These are phyloP conservation scores for Colletotrichum spaethianum DNA, from an alignment of 2,329 filamentous ascomycete genomes.

Conservation along the genomic window DNA sequence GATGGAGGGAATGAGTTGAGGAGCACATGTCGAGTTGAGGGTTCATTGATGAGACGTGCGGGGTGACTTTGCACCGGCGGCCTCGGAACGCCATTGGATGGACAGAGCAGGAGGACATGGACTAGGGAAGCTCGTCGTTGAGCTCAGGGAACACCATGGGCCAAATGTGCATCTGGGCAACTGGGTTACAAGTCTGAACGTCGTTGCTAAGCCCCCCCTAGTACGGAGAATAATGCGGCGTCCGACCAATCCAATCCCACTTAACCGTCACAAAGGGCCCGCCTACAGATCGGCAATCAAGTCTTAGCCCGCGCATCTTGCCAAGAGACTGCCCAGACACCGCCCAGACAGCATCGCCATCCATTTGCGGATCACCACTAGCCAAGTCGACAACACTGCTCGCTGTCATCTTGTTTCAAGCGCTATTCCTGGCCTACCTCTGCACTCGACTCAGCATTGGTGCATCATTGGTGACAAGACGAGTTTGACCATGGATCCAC, in stretches of 20 bases:
- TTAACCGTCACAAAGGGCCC: constrained; percentile 25
- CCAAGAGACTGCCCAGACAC: constrained; percentile 42
- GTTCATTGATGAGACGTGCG: constrained; percentile 37
- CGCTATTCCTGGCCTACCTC: constrained; percentile 41
- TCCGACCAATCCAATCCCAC: constrained; percentile 38
- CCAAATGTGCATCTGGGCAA: constrained; percentile 8
- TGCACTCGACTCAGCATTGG: constrained; percentile 31
- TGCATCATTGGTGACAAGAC: constrained; percentile 40
- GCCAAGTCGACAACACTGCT: constrained; percentile 39
- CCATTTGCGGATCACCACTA: constrained; percentile 38
- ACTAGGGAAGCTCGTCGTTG: constrained; percentile 36
- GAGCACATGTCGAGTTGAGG: constrained; percentile 24
- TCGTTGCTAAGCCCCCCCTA: constrained; percentile 42
- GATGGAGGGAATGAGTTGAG: constrained; percentile 85
- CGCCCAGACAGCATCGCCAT: constrained; percentile 39
- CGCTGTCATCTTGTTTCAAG: constrained; percentile 43
- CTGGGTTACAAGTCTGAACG: constrained; percentile 31
- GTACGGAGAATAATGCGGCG: constrained; percentile 41
- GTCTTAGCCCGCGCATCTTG: constrained; percentile 42
- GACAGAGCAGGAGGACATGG: constrained; percentile 4
- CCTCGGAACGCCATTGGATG: constrained; percentile 28
- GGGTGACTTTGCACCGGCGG: constrained; percentile 15
- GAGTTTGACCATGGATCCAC: constrained; percentile 39
- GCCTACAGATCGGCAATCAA: constrained; percentile 41
- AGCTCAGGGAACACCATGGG: constrained; percentile 30